A percentile compares a stretch with the other conserved stretches of the same genome.
phyloP scores from a whole-genome alignment of 2,329 filamentous ascomycete species.

The Monilinia polystroma region DNA sequence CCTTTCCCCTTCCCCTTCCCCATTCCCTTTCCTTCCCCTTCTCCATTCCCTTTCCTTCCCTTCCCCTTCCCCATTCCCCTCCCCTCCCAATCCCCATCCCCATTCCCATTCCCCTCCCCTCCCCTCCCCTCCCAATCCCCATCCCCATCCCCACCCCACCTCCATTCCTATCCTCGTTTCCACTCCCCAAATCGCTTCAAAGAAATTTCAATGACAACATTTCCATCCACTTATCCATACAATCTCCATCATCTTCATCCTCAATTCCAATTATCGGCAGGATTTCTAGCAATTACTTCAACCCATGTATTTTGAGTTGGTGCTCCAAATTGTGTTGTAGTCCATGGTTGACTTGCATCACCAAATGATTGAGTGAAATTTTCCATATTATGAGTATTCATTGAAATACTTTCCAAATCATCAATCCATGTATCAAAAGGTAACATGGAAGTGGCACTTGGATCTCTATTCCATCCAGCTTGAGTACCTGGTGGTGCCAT shows the following conservation, averaged over 20 bases:
- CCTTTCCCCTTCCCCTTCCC: too few relatives aligned
- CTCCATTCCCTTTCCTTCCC: too few relatives aligned
- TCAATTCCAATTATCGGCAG: conserved; percentile 9
- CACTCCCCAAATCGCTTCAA: too few relatives aligned
- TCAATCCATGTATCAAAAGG: conserved; percentile 20
- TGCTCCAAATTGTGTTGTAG: conserved; percentile 15
- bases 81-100: not conserved
- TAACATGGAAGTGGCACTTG: not conserved
- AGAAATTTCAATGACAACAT: not conserved
- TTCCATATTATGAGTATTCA: conserved; percentile 23
- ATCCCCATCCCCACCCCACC: not conserved
- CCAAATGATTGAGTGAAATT: conserved; percentile 20
- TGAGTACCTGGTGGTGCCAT: conserved; percentile 23
- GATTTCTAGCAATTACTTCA: not conserved
- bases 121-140: not conserved
- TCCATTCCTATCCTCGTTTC: not conserved
- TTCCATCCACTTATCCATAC: not conserved
- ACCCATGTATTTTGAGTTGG: not conserved
- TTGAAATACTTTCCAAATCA: conserved; percentile 20
- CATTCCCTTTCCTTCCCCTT: too few relatives aligned
- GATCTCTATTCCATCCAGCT: conserved; percentile 18
- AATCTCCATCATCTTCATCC: not conserved
- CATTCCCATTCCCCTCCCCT: too few relatives aligned
- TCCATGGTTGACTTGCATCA: conserved; percentile 16
- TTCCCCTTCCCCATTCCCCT: not conserved